Percentiles rank a stretch among this genome's conserved stretches.
phyloP scores from a whole-genome alignment of 345 rosid species.

The Acer yangbiense region DNA sequence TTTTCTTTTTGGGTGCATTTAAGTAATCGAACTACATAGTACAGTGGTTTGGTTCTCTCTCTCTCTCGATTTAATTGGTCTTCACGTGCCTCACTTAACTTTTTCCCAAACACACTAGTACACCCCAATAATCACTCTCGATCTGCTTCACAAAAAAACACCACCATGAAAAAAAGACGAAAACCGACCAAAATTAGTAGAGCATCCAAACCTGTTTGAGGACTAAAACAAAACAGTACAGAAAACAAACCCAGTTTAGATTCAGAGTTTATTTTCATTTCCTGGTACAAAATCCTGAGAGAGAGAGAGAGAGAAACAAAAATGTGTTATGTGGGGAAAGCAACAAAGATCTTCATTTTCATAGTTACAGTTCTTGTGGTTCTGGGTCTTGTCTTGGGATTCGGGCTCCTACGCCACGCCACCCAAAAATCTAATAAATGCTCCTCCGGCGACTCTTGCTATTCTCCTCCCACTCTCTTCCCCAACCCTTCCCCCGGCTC shows the following conservation, averaged over 20 bases:
- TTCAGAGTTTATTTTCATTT: neutral
- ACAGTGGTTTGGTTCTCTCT: neutral
- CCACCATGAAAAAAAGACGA: conserved; percentile 35
- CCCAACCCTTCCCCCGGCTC: conserved; percentile 39
- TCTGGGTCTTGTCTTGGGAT: conserved; percentile 68
- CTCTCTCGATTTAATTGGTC: neutral
- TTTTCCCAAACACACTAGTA: neutral
- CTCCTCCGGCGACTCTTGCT: conserved; percentile 64
- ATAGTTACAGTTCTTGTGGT: conserved; percentile 66
- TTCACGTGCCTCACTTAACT: conserved; percentile 18
- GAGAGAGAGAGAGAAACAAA: conserved; percentile 20
- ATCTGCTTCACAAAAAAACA: neutral
- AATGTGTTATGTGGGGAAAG: conserved; percentile 96
- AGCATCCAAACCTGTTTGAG: neutral
- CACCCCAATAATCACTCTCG: neutral
- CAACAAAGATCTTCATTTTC: conserved; percentile 99
- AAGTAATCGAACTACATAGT: neutral
- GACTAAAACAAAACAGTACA: conserved; percentile 4
- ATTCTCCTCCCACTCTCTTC: conserved; percentile 41
- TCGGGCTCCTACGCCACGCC: conserved; percentile 62
- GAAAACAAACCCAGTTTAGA: conserved; percentile 10
- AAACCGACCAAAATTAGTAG: conserved; percentile 19
- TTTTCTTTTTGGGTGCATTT: neutral
- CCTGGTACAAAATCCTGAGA: neutral
- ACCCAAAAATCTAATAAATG: conserved; percentile 44